Conservation (phyloP, 305 asterid species). For the Fraxinus sp. region DNA sequence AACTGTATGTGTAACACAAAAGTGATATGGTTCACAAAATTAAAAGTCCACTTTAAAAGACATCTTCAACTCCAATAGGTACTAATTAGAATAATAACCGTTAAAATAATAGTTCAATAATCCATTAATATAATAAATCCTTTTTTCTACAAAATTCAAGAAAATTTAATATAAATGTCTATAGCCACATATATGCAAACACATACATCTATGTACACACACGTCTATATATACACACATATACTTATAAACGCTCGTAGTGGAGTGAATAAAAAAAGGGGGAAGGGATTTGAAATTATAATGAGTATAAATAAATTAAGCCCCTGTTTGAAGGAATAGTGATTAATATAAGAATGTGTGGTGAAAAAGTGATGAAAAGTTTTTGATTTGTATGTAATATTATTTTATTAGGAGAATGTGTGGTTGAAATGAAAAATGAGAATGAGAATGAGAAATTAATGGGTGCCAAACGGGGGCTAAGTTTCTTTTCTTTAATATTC, state of each 20-base stretch:
- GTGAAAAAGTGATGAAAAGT: too few species aligned
- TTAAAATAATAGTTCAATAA: not conserved
- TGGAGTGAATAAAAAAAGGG: not conserved
- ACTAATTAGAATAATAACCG: not conserved
- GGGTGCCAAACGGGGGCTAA: too few species aligned
- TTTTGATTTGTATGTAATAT: too few species aligned
- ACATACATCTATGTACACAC: not conserved
- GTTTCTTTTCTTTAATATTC: not conserved
- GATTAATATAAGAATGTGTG: too few species aligned
- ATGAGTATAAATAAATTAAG: too few species aligned
- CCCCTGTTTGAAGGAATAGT: too few species aligned
- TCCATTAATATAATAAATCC: not conserved
- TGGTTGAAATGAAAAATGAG: too few species aligned
- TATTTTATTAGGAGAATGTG: too few species aligned
- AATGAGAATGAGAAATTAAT: too few species aligned
- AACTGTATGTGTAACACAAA: not conserved
- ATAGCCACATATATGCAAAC: not conserved
- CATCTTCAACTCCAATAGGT: not conserved
- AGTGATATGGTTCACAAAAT: not conserved
- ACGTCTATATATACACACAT: not conserved
- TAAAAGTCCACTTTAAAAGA: not conserved
- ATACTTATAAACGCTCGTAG: not conserved
- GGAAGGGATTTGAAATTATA: not conserved
- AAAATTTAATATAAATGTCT: not conserved
- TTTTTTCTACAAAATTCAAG: not conserved